Base-by-base conservation (phyloP, 176 grass and related monocot species). In the Bromus sterilis region DNA sequence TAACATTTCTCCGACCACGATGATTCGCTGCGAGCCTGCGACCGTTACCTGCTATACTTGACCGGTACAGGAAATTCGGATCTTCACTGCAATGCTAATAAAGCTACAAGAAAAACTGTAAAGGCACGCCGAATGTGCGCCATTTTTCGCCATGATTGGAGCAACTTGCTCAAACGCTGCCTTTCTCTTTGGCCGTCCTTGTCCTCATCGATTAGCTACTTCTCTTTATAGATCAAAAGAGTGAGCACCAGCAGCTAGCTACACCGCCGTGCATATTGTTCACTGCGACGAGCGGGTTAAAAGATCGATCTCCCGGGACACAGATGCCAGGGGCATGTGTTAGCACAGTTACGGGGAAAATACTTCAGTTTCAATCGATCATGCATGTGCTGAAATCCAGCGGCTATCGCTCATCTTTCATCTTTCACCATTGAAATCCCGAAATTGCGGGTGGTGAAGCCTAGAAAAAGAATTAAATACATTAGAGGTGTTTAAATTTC, bases 141-240 rank as follows among this genome's bases (percentile, higher is more conserved):
- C 66, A 56, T 26, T 55, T 56, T 10, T 74, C 18, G 25, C 21
- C 26, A 73, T 79, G 75, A 79, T 66, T 79, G 66, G 32, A 66
- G 66, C 75, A 74, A 66, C 36, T 87, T 71, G 79, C 42, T 72
- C 14, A 26, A 20, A 40, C 66, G 28, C 59, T 16, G 75, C 36
- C 75, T 84, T 74, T 74, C 20, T 48, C 51, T 51, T 56, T 53
- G 1, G 25, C 29, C 37, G 40, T 43, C 49, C 35, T 30, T 11
- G 37, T 18, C 34, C 11, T 46, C 64, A 79, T 66, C 75, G 43
- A 79, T 66, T 21, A 41, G 39, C 10, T 53, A 26, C 5, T 6
- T 3, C 58, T 74, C 35, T 68, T 78, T 72, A 11, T 25, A 4
- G 35, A 75, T 35, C 80, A 74, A 83, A 79, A 72, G 86, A 44